These are phyloP conservation scores for Amanita phalloides DNA, from an alignment of 768 basidiomycete species.

Conservation along the genomic window DNA sequence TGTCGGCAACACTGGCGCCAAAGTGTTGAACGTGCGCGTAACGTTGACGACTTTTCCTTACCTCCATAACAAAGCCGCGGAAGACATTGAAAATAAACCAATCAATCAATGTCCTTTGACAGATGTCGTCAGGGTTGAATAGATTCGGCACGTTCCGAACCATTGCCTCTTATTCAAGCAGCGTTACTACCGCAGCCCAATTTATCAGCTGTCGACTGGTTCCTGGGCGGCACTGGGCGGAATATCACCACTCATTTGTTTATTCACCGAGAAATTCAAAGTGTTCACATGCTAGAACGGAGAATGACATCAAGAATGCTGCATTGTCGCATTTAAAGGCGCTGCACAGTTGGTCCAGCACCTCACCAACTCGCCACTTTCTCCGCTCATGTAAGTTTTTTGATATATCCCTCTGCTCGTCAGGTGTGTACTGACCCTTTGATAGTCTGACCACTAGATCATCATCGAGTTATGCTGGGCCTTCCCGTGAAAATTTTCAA, in stretches of 20 bases:
- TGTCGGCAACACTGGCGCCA: too few relatives aligned
- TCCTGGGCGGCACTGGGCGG: not conserved
- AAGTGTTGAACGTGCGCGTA: too few relatives aligned
- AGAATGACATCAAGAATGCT: not conserved
- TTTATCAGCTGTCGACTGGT: not conserved
- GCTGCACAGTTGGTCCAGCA: not conserved
- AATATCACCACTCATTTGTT: not conserved
- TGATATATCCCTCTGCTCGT: too few relatives aligned
- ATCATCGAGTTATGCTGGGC: not conserved
- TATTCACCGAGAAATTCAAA: not conserved
- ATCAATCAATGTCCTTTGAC: too few relatives aligned
- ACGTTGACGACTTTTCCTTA: too few relatives aligned
- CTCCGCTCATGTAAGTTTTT: not conserved
- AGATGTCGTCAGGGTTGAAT: too few relatives aligned
- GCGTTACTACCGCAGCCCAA: not conserved
- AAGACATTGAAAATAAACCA: too few relatives aligned
- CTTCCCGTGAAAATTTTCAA: constrained; percentile 4
- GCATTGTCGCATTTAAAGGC: not conserved
- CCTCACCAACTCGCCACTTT: not conserved
- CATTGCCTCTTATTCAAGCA: too few relatives aligned
- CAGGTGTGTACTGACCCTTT: not conserved
- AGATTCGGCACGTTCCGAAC: too few relatives aligned
- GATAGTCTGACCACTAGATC: not conserved
- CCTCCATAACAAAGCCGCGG: too few relatives aligned
- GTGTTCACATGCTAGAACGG: not conserved